A percentile compares a stretch with the other conserved stretches of the same genome.
Conservation (phyloP, 2,329 filamentous ascomycete species). For the Coniochaeta hoffmannii region DNA sequence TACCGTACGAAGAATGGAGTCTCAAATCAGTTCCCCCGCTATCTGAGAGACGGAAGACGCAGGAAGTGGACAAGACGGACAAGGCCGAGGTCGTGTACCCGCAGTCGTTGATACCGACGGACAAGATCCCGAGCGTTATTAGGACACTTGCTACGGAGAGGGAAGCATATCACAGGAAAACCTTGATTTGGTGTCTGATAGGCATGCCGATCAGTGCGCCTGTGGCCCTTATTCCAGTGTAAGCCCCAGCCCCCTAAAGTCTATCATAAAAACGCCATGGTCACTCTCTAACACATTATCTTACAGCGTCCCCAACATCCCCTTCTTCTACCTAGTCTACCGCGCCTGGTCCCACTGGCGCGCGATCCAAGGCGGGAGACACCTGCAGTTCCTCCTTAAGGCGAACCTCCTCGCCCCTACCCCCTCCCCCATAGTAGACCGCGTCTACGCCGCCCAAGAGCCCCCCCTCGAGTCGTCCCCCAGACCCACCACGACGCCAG, state of each 20-base stretch:
- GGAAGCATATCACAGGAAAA: constrained; percentile 67
- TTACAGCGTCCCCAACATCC: constrained; percentile 76
- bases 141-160: constrained; percentile 69
- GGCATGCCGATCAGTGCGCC: constrained; percentile 80
- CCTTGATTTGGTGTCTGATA: constrained; percentile 72
- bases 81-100: constrained; percentile 75
- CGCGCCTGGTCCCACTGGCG: constrained; percentile 88
- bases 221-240: constrained; percentile 80
- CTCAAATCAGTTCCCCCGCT: constrained; percentile 89
- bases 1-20: constrained; percentile 96
- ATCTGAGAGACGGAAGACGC: constrained; percentile 50
- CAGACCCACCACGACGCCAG: constrained; percentile 15
- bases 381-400: constrained; percentile 73
- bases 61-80: constrained; percentile 50
- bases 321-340: constrained; percentile 94
- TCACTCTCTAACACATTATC: constrained; percentile 6
- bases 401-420: constrained; percentile 61
- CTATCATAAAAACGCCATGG: background rate
- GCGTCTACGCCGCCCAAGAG: constrained; percentile 52
- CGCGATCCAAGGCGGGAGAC: constrained; percentile 75
- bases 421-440: constrained; percentile 64
- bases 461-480: constrained; percentile 17
- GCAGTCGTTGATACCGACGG: constrained; percentile 55
- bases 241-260: constrained; percentile 29
- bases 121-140: constrained; percentile 59